A percentile compares a stretch with the other conserved stretches of the same genome.
Conservation (phyloP, 148 eudicot genomes). For the Chenopodium quinoa region DNA sequence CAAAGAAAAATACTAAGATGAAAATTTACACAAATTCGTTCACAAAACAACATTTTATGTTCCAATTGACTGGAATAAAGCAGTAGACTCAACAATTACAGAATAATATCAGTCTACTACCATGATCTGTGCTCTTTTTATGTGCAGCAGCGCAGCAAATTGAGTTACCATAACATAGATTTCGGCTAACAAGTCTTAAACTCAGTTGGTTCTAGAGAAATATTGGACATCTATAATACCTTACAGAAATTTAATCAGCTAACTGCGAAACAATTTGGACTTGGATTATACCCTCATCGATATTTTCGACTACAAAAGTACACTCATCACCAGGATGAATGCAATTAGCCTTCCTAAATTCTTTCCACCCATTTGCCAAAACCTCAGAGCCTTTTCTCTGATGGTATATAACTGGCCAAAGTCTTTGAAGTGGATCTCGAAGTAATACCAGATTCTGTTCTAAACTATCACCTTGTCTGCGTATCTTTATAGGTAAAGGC, state of each 20-base stretch:
- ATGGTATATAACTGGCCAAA: constrained; percentile 54
- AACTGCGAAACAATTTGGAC: constrained; percentile 42
- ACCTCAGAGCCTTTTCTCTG: constrained; percentile 25
- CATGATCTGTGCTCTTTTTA: neutral
- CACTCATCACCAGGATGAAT: constrained; percentile 50
- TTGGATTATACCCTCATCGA: constrained; percentile 22
- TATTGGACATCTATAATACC: neutral
- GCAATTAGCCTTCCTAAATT: constrained; percentile 37
- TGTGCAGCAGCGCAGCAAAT: neutral
- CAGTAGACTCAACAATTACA: too few species aligned
- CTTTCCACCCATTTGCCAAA: constrained; percentile 48
- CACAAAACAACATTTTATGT: neutral
- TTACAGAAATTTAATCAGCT: neutral
- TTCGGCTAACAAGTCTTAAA: neutral
- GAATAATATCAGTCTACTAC: neutral
- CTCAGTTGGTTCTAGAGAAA: neutral
- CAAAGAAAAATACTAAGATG: too few species aligned
- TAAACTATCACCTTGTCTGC: constrained; percentile 2
- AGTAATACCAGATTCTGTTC: constrained; percentile 36
- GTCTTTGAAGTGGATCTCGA: constrained; percentile 35
- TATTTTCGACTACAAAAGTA: constrained; percentile 35
- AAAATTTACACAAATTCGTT: too few species aligned
- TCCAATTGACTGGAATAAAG: neutral
- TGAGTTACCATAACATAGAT: neutral
- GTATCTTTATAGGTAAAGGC: constrained; percentile 22